Percentiles rank a stretch among this genome's conserved stretches.
phyloP scores from a whole-genome alignment of 1,284 basidiomycete species.

The Fistulinella cinereoalba region DNA sequence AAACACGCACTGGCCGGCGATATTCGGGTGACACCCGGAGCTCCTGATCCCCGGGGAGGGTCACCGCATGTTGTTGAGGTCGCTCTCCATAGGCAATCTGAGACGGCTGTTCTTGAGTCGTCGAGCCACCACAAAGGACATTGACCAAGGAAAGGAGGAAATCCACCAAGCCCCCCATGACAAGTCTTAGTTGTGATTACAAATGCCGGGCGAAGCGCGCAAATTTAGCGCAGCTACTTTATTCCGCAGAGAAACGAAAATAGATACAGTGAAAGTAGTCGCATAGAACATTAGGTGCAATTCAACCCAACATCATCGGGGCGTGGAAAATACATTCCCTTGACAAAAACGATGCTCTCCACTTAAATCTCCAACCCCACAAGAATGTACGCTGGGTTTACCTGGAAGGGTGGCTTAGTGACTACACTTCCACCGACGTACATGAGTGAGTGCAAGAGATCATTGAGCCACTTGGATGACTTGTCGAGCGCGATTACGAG shows the following conservation, averaged over 20 bases:
- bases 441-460: constrained; percentile 76
- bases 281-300: constrained; percentile 4
- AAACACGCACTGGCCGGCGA: constrained; percentile 15
- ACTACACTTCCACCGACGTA: constrained; percentile 79
- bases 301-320: constrained; percentile 28
- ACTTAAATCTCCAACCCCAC: constrained; percentile 72
- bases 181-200: too few species aligned
- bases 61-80: constrained; percentile 10
- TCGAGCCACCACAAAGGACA: constrained; percentile 24
- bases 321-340: constrained; percentile 29
- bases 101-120: constrained; percentile 12
- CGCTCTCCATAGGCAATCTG: constrained; percentile 7
- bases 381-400: constrained; percentile 67
- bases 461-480: constrained; percentile 52
- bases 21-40: constrained; percentile 2
- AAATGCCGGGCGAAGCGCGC: too few species aligned
- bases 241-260: background rate
- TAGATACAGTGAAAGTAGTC: constrained; percentile 2
- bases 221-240: too few species aligned
- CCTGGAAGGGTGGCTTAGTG: constrained; percentile 69
- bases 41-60: constrained; percentile 6
- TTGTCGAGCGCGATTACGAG: constrained; percentile 73
- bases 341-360: constrained; percentile 14
- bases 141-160: constrained; percentile 24
- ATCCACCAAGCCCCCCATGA: constrained; percentile 29